These are phyloP conservation scores for Casuarina cunninghamiana DNA, from an alignment of 306 rosid genomes.

Conservation along the genomic window DNA sequence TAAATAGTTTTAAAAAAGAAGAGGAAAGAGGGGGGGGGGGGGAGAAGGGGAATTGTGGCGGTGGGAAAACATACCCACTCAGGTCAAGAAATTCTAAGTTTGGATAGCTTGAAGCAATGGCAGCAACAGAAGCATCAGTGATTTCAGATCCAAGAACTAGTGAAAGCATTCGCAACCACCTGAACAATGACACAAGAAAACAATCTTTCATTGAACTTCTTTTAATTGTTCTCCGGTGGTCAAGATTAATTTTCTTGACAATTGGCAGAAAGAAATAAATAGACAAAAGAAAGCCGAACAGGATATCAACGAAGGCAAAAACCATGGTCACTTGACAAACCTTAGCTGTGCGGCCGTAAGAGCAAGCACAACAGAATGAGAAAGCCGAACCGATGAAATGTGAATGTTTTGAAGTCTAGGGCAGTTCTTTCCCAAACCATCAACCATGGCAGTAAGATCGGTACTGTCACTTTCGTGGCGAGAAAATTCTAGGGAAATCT, in stretches of 20 bases:
- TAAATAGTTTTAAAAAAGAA: no score
- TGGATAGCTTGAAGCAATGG: slow-evolving; percentile 83
- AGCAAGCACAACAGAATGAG: slow-evolving; percentile 86
- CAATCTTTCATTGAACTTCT: slow-evolving; percentile 25
- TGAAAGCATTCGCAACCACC: slow-evolving; percentile 88
- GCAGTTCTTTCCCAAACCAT: slow-evolving; percentile 73
- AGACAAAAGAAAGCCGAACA: neutral
- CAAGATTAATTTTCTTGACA: neutral
- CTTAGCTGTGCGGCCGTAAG: slow-evolving; percentile 85
- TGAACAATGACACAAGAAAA: slow-evolving; percentile 32
- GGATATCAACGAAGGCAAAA: slow-evolving; percentile 8
- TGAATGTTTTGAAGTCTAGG: slow-evolving; percentile 82
- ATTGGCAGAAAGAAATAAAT: neutral
- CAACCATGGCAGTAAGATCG: slow-evolving; percentile 65
- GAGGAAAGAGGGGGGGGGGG: no score
- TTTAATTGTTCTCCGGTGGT: slow-evolving; percentile 12
- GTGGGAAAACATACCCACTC: slow-evolving; percentile 69
- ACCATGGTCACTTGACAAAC: slow-evolving; percentile 43
- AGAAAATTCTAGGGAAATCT: slow-evolving; percentile 84
- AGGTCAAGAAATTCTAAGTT: slow-evolving; percentile 84
- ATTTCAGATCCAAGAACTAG: slow-evolving; percentile 96
- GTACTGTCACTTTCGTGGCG: slow-evolving; percentile 67
- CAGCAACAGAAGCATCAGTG: slow-evolving; percentile 97
- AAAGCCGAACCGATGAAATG: slow-evolving; percentile 79
- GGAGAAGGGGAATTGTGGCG: no score